Base-by-base conservation (phyloP, 1,284 basidiomycete genomes). In the Cutaneotrichosporon sp. region DNA sequence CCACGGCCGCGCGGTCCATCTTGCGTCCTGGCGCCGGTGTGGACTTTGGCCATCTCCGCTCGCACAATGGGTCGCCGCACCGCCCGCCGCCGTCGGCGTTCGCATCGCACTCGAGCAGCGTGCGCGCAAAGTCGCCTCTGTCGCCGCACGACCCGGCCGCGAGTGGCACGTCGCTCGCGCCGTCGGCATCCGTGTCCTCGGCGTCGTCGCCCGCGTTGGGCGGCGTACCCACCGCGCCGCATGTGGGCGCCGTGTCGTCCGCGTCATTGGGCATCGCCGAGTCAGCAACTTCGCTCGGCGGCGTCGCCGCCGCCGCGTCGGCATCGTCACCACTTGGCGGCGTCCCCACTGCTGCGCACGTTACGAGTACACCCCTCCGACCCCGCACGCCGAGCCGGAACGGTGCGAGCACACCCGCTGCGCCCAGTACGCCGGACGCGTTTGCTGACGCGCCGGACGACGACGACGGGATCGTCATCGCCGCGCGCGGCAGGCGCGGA, bases 51-150 rank as follows among this genome's bases (percentile, higher is more conserved):
- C 38, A 51, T 15, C 41, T 46, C 8, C 48, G 40, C 38, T 22
- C 38, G 8, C 22, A 22, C 38, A 23, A 17, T 17, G 15, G 17
- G 20, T 33, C 43, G 8, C 46, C 37, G 45, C 21, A 38, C 36
- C 45, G 49, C 26, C 42, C 17, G 18, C 49, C 49, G 12, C 49
- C 50, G 7, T 36, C 40, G 8, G 42, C 54, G 22, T 58, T 41
- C 51, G 22, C 45, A 3, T 13, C 21, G 17, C 33, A 34, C 21
- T 46, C 36, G 21, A 21, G 14, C 10, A 46, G 18, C 20, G 33
- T 36, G 17, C 59, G 45, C 42, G 52, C 56, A 35, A 54, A 37
- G 37, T 49, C 33, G 17, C 55, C 46, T 10, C 42, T 49, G 14
- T 40, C n/a, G 45, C 15, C 45, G 33, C 26, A 38, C 45, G 45